Percentiles rank a stretch among this genome's conserved stretches.
Conservation (phyloP, 2,329 filamentous ascomycete genomes). For the Zymoseptoria pseudotritici region DNA sequence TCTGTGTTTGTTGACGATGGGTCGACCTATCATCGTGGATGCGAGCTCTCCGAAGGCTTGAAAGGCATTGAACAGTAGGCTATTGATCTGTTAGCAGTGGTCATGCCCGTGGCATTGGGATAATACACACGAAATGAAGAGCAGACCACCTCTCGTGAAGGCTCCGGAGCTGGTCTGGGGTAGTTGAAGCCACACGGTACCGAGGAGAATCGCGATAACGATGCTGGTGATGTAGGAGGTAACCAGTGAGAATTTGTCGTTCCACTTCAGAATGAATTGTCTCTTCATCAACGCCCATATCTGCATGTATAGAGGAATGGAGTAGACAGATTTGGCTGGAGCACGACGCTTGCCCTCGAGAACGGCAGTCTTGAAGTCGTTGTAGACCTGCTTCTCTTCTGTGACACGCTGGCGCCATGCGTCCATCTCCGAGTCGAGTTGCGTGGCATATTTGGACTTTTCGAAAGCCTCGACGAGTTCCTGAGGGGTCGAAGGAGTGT, state of each 20-base stretch:
- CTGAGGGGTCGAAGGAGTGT: constrained; percentile 62
- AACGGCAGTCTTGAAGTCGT: constrained; percentile 71
- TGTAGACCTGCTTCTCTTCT: constrained; percentile 58
- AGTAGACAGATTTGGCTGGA: constrained; percentile 67
- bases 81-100: neutral
- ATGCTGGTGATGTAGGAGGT: constrained; percentile 67
- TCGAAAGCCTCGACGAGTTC: constrained; percentile 64
- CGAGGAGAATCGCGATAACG: constrained; percentile 68
- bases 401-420: constrained; percentile 59
- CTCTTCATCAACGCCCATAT: constrained; percentile 77
- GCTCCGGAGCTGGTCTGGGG: constrained; percentile 58
- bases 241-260: constrained; percentile 70
- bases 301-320: constrained; percentile 74
- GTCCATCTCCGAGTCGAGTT: constrained; percentile 58
- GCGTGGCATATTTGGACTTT: constrained; percentile 51
- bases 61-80: constrained; percentile 77
- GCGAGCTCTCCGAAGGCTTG: constrained; percentile 73
- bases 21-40: constrained; percentile 65
- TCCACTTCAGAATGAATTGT: constrained; percentile 78
- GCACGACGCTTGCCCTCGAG: constrained; percentile 72
- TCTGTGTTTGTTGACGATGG: constrained; percentile 76
- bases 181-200: constrained; percentile 69
- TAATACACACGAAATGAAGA: constrained; percentile 56
- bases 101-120: neutral
- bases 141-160: constrained; percentile 72